Percentiles rank a stretch among this genome's conserved stretches.
Evolutionary conservation across 2,329 filamentous ascomycete species (phyloP).

Genomic region (Phialophora macrospora): DNA sequence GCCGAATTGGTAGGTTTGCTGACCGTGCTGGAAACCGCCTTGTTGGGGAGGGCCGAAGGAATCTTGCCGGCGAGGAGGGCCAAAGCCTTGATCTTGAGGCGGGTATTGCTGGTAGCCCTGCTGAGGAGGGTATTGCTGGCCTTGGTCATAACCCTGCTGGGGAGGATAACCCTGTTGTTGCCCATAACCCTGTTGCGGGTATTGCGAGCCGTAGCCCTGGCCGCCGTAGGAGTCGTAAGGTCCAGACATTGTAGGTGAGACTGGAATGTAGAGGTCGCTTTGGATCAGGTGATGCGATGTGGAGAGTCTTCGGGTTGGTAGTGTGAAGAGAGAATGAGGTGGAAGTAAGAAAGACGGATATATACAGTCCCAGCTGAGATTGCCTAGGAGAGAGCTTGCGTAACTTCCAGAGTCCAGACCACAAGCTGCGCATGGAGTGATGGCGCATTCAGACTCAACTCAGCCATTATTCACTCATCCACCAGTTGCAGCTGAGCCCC

Average conservation of each 20-base stretch:
- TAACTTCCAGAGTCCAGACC: slow-evolving; percentile 8
- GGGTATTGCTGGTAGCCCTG: slow-evolving; percentile 43
- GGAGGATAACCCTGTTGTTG: slow-evolving; percentile 43
- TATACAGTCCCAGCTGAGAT: slow-evolving; percentile 10
- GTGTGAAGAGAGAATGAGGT: slow-evolving; percentile 1
- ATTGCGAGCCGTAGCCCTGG: slow-evolving; percentile 40
- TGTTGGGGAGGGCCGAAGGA: slow-evolving; percentile 46
- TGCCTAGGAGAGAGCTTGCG: slow-evolving; percentile 17
- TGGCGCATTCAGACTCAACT: slow-evolving; percentile 11
- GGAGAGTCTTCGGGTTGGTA: neutral
- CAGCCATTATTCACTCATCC: slow-evolving; percentile 21
- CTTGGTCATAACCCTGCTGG: slow-evolving; percentile 37
- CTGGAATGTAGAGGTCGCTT: neutral
- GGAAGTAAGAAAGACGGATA: slow-evolving; percentile 7
- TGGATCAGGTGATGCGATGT: neutral
- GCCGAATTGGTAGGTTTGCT: slow-evolving; percentile 45
- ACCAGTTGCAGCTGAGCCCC: slow-evolving; percentile 26
- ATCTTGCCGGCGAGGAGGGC: slow-evolving; percentile 50
- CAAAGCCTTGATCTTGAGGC: slow-evolving; percentile 48
- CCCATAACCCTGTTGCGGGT: slow-evolving; percentile 42
- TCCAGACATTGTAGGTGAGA: slow-evolving; percentile 53
- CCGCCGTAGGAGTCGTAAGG: slow-evolving; percentile 54
- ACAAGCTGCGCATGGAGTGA: neutral
- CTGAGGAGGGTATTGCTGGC: slow-evolving; percentile 42
- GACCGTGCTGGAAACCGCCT: slow-evolving; percentile 57